A percentile compares a stretch with the other conserved stretches of the same genome.
These are phyloP conservation scores for Glycine tomentella DNA, from an alignment of 306 rosid genomes.

Conservation along the genomic window DNA sequence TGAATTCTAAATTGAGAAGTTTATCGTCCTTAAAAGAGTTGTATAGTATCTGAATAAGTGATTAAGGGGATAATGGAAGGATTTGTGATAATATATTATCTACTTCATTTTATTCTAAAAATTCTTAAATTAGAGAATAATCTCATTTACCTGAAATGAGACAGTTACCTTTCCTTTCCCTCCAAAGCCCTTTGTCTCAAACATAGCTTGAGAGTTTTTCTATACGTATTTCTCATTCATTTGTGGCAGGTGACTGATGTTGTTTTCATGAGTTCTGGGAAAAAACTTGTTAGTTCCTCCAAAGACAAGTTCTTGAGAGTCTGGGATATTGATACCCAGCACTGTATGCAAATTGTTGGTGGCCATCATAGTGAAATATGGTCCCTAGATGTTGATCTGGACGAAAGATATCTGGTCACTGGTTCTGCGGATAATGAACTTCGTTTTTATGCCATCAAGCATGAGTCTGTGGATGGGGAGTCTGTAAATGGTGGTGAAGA, in stretches of 20 bases:
- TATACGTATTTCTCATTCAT: constrained; percentile 32
- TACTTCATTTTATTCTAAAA: not conserved
- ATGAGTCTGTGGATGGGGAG: constrained; percentile 59
- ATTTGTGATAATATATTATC: not conserved
- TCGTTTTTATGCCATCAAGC: constrained; percentile 73
- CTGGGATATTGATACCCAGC: constrained; percentile 97
- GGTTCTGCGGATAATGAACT: constrained; percentile 94
- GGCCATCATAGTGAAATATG: constrained; percentile 98
- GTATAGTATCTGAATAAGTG: not conserved
- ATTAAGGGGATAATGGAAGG: not conserved
- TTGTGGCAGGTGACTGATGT: constrained; percentile 84
- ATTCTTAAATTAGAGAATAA: not conserved
- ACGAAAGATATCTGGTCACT: constrained; percentile 77
- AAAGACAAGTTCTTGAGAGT: constrained; percentile 95
- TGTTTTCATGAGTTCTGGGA: constrained; percentile 76
- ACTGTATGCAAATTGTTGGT: constrained; percentile 91
- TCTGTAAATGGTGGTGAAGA: constrained; percentile 56
- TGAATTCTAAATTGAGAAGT: not conserved
- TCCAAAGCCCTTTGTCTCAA: not conserved
- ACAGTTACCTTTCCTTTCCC: not conserved
- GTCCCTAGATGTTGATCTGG: constrained; percentile 80
- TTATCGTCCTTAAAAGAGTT: not conserved
- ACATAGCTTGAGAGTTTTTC: not conserved
- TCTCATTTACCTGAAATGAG: not conserved
- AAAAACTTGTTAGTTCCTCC: constrained; percentile 86